phyloP scores from a whole-genome alignment of 2,329 filamentous ascomycete genomes.

The Penicillium sp. region DNA sequence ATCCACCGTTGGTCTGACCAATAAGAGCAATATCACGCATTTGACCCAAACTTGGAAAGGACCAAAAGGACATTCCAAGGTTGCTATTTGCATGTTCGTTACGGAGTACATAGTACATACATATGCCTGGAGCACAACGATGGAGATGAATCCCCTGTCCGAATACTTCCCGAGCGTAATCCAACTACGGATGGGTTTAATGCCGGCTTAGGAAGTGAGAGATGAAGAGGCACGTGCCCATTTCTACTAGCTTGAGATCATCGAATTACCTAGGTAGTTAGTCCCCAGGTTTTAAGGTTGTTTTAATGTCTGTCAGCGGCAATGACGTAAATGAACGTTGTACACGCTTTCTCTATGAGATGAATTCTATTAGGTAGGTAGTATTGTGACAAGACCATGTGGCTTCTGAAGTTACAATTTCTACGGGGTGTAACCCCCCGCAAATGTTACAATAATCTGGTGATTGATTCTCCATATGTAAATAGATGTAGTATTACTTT shows the following conservation, averaged over 20 bases:
- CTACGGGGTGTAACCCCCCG: background rate
- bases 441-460: background rate
- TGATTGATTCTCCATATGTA: background rate
- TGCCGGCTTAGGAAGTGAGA: background rate
- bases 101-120: background rate
- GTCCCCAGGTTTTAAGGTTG: background rate
- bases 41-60: background rate
- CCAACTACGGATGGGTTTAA: no score
- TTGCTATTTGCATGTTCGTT: background rate
- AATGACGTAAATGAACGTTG: background rate
- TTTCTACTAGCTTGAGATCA: background rate
- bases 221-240: background rate
- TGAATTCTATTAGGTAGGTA: background rate
- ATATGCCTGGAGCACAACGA: background rate
- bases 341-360: background rate
- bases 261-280: no score
- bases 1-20: background rate
- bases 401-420: background rate
- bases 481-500: background rate
- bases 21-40: background rate
- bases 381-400: background rate
- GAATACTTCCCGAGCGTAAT: background rate
- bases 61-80: background rate
- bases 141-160: background rate
- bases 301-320: background rate